These are phyloP conservation scores for Solanum lignicaule DNA, from an alignment of 257 asterid species.

Conservation along the genomic window DNA sequence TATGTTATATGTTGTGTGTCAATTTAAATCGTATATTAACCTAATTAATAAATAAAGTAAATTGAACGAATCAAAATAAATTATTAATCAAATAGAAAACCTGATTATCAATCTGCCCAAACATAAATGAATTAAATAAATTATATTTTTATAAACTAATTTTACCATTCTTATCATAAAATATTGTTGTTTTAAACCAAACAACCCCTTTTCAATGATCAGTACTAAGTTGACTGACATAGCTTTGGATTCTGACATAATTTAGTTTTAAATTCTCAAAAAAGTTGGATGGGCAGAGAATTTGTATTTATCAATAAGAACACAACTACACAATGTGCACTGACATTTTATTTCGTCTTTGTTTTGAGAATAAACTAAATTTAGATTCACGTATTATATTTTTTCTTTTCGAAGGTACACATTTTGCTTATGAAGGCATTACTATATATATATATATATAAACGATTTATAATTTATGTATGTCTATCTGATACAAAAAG, in stretches of 20 bases:
- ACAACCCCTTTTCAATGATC: neutral
- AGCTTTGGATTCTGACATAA: conserved; percentile 16
- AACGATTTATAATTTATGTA: no score
- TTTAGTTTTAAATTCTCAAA: neutral
- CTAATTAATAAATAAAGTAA: no score
- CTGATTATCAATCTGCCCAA: neutral
- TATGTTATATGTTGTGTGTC: neutral
- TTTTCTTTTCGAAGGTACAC: no score
- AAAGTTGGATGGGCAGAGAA: neutral
- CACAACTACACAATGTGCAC: neutral
- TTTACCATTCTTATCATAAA: neutral
- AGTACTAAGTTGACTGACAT: conserved; percentile 18
- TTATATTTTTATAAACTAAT: neutral
- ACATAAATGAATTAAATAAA: neutral
- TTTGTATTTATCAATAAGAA: neutral
- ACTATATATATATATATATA: no score
- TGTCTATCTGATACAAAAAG: neutral
- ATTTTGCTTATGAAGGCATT: no score
- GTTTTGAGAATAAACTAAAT: neutral
- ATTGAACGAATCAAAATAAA: neutral
- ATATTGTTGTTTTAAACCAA: neutral
- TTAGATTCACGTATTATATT: neutral
- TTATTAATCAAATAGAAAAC: no score
- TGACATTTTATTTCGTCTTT: neutral
- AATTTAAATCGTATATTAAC: neutral